These are phyloP conservation scores for Cucurbita ficifolia DNA, from an alignment of 306 rosid genomes.

Conservation along the genomic window DNA sequence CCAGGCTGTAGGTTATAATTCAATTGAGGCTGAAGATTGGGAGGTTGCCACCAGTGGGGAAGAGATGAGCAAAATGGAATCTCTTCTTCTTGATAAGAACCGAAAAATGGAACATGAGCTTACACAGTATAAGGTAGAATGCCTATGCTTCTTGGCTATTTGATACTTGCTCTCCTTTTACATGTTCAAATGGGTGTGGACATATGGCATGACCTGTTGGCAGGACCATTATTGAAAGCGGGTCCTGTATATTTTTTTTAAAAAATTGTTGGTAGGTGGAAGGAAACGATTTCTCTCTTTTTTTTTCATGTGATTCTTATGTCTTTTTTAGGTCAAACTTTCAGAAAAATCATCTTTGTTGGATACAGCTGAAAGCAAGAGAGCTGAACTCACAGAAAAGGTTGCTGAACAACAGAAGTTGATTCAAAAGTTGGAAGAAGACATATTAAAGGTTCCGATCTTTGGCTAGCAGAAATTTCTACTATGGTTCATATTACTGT, in stretches of 20 bases:
- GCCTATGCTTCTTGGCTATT: neutral
- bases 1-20: constrained; percentile 94
- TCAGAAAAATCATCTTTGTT: constrained; percentile 58
- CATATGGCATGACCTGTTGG: neutral
- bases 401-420: constrained; percentile 67
- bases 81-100: constrained; percentile 97
- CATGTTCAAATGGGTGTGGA: neutral
- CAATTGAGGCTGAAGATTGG: constrained; percentile 99
- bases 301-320: constrained; percentile 7
- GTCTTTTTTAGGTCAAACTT: constrained; percentile 47
- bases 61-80: constrained; percentile 99
- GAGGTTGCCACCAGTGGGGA: constrained; percentile 92
- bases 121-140: constrained; percentile 73
- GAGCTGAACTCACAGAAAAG: constrained; percentile 44
- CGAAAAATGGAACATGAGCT: constrained; percentile 93
- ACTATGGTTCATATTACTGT: neutral
- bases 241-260: neutral
- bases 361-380: constrained; percentile 63
- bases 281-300: neutral
- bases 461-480: constrained; percentile 2
- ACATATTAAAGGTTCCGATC: constrained; percentile 66
- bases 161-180: neutral
- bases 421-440: constrained; percentile 95
- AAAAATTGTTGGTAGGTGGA: neutral
- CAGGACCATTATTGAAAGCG: neutral